A percentile compares a stretch with the other conserved stretches of the same genome.
phyloP scores from a whole-genome alignment of 75 land plant genomes.

The Selaginella tamariscina region DNA sequence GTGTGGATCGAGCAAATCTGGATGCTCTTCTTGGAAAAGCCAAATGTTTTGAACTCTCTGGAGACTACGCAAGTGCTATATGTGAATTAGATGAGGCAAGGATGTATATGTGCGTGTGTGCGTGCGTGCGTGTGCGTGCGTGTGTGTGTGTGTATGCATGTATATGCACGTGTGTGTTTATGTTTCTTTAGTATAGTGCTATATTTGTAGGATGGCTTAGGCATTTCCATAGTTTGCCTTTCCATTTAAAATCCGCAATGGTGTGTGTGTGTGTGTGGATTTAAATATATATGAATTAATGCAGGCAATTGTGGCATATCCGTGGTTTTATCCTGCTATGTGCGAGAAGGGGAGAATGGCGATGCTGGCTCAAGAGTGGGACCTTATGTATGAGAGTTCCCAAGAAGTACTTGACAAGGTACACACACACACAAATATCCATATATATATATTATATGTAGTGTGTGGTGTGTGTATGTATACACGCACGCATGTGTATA shows the following conservation, averaged over 20 bases:
- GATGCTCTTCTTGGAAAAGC: conserved; percentile 25
- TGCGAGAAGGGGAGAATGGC: conserved; percentile 25
- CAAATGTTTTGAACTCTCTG: conserved; percentile 15
- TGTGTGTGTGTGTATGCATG: no score
- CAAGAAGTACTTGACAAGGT: conserved; percentile 24
- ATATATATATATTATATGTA: not conserved
- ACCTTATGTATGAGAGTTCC: conserved; percentile 19
- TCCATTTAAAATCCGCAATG: no score
- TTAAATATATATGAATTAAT: not conserved
- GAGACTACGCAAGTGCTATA: conserved; percentile 20
- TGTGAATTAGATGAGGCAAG: conserved; percentile 17
- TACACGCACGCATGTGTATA: no score
- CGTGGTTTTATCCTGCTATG: conserved; percentile 21
- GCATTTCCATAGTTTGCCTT: no score
- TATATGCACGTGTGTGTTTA: no score
- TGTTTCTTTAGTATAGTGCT: no score
- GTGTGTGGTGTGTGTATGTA: no score
- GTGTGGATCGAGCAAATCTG: conserved; percentile 14
- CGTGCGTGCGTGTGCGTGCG: no score
- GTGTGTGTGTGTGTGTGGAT: no score
- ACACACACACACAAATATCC: not conserved
- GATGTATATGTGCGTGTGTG: not conserved
- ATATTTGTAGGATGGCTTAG: no score
- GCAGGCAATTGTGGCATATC: conserved; percentile 19
- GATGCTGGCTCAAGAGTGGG: conserved; percentile 24